Evolutionary conservation across 1,284 basidiomycete genomes (phyloP), one percentile per base, ranked within the genome.

Genomic region (Melampsora larici-populina): DNA sequence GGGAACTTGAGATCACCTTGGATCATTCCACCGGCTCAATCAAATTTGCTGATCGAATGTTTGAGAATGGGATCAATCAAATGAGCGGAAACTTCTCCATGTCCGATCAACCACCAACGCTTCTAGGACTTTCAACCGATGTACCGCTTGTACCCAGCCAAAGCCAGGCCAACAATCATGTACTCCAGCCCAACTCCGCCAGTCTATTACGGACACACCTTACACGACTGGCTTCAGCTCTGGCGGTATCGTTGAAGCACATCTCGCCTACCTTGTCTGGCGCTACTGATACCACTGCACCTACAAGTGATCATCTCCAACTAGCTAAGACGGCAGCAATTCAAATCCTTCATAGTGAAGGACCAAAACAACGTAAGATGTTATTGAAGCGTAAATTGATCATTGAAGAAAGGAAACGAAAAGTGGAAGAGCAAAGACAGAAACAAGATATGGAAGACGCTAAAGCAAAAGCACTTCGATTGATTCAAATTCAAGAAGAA

Each of bases 21-120:
- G 94, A 99, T 85, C 97, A 99, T 84, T 89, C 91, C 63, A 88
- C 88, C 13, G 91, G 93, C 55, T 90, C 90, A 79, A 90, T 99
- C 84, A 88, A 89, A 17, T 99, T 99, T 84, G 87, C 90, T 72
- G 92, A 77, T 60, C 43, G 69, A 36, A 60, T 75, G 21, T 75
- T 71, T 51, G 78, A 71, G 43, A 67, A 70, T 64, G 58, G 48
- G 8, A 66, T 70, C 60, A 43, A 66, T 55, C 70, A 73, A 26
- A 70, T 78, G n/a, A 66, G 51, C 66, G 70, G 78, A 66, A 69
- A 46, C 24, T 74, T 69, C 31, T 62, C 70, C 55, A 60, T 68
- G 0, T 91, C 90, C 81, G 84, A 78, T 3, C 73, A 75, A 33
- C 18, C 78, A 80, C 82, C 80, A 66, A 80, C 69, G 33, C 78